Conservation (phyloP, 108 stramenopile genomes). For the Pseudonitzschia multiseries region DNA sequence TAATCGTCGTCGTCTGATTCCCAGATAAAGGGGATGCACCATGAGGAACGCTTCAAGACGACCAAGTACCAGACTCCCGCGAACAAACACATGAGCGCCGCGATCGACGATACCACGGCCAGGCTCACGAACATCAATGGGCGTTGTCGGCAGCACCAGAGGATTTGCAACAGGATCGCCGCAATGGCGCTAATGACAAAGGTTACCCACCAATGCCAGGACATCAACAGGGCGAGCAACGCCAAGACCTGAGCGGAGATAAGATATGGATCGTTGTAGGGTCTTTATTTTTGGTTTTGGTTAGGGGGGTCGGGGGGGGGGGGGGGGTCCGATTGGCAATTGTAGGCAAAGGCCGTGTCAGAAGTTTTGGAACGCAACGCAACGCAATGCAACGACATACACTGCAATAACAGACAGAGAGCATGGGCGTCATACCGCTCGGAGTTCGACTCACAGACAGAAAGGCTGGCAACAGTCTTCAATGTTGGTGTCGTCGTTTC, state of each 20-base stretch:
- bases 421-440: too few species aligned
- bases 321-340: too few species aligned
- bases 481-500: too few species aligned
- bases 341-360: too few species aligned
- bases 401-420: too few species aligned
- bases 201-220: neutral
- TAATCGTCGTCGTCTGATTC: neutral
- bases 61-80: neutral
- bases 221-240: neutral
- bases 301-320: too few species aligned
- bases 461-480: too few species aligned
- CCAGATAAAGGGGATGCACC: neutral
- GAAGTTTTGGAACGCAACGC: too few species aligned
- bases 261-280: neutral
- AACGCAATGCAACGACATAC: too few species aligned
- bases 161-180: neutral
- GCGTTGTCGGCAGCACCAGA: slow-evolving; percentile 1
- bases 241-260: neutral
- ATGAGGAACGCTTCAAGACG: neutral
- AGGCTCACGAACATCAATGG: neutral
- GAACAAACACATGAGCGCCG: neutral
- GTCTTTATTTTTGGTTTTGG: neutral
- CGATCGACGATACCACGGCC: neutral
- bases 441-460: too few species aligned
- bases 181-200: neutral